phyloP scores from a whole-genome alignment of 495 filamentous ascomycete genomes.

The Bryoglossum gracile region DNA sequence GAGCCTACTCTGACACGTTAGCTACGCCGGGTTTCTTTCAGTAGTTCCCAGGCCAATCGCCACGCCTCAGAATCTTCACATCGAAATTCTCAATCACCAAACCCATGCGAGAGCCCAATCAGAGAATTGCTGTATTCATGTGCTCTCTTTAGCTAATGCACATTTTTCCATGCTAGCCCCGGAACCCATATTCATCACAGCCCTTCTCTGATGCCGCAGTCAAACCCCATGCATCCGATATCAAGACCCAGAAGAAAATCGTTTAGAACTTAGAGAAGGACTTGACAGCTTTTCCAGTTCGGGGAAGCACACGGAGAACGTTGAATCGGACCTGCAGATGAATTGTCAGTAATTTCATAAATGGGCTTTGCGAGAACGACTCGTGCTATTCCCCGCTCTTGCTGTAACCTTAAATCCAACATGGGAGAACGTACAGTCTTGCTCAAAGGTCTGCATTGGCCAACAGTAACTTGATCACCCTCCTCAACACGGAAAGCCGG shows the following conservation, averaged over 20 bases:
- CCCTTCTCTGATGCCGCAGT: conserved; percentile 17
- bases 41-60: not conserved
- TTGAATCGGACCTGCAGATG: conserved; percentile 88
- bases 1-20: not conserved
- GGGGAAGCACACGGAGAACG: conserved; percentile 91
- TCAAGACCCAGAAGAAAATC: conserved; percentile 21
- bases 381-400: not conserved
- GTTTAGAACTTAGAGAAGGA: conserved; percentile 93
- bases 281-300: conserved; percentile 96
- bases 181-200: conserved; percentile 18
- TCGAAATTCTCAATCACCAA: not conserved
- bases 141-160: conserved; percentile 22
- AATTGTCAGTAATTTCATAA: conserved; percentile 17
- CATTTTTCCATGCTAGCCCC: conserved; percentile 17
- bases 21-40: not conserved
- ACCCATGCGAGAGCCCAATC: conserved; percentile 3
- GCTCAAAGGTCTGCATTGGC: conserved; percentile 95
- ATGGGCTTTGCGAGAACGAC: not conserved
- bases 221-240: conserved; percentile 20
- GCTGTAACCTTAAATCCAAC: not conserved
- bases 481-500: conserved; percentile 99
- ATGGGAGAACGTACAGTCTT: conserved; percentile 78
- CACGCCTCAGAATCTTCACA: not conserved
- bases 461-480: conserved; percentile 97
- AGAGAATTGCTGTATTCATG: conserved; percentile 19